phyloP scores from a whole-genome alignment of 257 asterid species.

The Lithospermum erythrorhizon region DNA sequence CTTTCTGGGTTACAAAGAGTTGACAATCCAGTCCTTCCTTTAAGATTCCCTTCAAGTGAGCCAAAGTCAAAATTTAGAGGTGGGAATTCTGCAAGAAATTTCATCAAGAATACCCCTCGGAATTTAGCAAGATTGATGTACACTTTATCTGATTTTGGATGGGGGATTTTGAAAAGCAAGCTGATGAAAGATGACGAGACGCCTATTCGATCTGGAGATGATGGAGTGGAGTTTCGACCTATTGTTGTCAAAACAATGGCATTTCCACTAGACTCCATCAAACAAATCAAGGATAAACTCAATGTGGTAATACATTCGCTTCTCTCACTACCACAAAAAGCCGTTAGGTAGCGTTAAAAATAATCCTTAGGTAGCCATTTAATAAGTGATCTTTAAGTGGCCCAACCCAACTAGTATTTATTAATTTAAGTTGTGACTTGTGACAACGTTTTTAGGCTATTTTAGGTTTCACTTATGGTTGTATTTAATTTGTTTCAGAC shows the following conservation, averaged over 20 bases:
- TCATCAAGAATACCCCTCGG: slow-evolving; percentile 2
- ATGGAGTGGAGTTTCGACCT: slow-evolving; percentile 27
- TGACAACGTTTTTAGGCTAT: no score
- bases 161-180: slow-evolving; percentile 31
- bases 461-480: no score
- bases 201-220: slow-evolving; percentile 22
- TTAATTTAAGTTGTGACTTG: no score
- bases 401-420: no score
- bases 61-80: not conserved
- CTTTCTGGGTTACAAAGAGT: slow-evolving; percentile 33
- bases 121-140: slow-evolving; percentile 13
- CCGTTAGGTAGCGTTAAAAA: no score
- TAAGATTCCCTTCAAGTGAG: slow-evolving; percentile 21
- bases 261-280: slow-evolving; percentile 20
- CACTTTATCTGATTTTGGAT: slow-evolving; percentile 21
- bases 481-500: slow-evolving; percentile 25
- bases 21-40: slow-evolving; percentile 29
- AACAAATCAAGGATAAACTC: slow-evolving; percentile 24
- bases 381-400: no score
- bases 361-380: no score
- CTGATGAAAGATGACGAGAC: slow-evolving; percentile 26
- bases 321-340: no score
- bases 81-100: not conserved
- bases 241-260: slow-evolving; percentile 22
- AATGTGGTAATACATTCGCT: slow-evolving; percentile 13